Evolutionary conservation across 1,284 basidiomycete species (phyloP).

Genomic region (Pholiota adiposa): DNA sequence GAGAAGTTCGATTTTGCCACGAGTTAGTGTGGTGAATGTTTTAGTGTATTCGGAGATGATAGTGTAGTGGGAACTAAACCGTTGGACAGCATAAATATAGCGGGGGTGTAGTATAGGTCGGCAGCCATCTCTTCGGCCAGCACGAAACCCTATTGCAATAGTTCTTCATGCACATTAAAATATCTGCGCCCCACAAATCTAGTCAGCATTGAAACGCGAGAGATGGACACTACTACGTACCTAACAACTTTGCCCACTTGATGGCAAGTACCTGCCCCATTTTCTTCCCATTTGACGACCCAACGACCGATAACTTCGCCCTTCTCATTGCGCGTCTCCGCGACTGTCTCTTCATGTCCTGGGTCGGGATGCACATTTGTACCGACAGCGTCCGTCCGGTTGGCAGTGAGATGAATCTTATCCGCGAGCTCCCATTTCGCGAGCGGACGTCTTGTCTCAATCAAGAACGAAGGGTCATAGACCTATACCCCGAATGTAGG

Average conservation of each 20-base stretch:
- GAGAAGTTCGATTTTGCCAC: neutral
- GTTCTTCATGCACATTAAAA: conserved; percentile 86
- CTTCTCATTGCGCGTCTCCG: conserved; percentile 69
- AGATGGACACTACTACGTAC: conserved; percentile 42
- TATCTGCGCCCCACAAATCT: conserved; percentile 52
- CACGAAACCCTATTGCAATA: conserved; percentile 44
- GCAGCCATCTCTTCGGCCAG: neutral
- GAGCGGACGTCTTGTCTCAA: conserved; percentile 72
- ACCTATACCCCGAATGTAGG: conserved; percentile 41
- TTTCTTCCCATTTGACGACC: conserved; percentile 75
- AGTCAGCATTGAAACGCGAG: conserved; percentile 7
- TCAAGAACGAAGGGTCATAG: conserved; percentile 75
- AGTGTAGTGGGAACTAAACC: neutral
- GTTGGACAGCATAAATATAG: neutral
- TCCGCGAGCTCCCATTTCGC: conserved; percentile 82
- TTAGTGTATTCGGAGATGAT: neutral
- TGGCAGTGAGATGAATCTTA: conserved; percentile 49
- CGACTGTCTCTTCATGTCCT: conserved; percentile 73
- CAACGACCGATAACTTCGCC: conserved; percentile 75
- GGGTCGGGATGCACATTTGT: conserved; percentile 41
- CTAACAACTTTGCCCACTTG: conserved; percentile 63
- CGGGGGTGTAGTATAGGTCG: neutral
- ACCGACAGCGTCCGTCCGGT: conserved; percentile 32
- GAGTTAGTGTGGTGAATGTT: neutral
- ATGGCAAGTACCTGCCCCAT: conserved; percentile 63